Evolutionary conservation across 257 asterid genomes (phyloP).

Genomic region (Ilex asprella): DNA sequence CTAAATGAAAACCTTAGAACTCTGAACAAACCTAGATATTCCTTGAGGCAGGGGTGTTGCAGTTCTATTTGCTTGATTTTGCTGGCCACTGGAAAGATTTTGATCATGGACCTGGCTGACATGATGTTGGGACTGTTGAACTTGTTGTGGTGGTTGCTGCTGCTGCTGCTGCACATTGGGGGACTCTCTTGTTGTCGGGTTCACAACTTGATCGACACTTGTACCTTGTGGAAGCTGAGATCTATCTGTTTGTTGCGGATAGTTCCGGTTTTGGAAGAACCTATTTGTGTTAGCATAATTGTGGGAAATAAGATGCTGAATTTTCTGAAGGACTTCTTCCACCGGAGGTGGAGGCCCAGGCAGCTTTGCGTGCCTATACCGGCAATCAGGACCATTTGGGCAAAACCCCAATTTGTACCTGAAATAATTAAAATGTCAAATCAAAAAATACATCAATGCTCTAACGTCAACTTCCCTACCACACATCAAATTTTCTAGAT

Average conservation of each 20-base stretch:
- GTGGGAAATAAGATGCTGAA: constrained; percentile 66
- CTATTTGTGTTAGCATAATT: constrained; percentile 58
- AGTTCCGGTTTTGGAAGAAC: constrained; percentile 62
- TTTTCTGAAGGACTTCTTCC: constrained; percentile 89
- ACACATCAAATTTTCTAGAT: not conserved
- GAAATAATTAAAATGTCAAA: constrained; percentile 16
- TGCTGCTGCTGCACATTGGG: constrained; percentile 40
- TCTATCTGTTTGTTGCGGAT: constrained; percentile 53
- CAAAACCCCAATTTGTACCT: constrained; percentile 98
- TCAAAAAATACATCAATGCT: constrained; percentile 14
- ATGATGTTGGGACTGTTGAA: constrained; percentile 51
- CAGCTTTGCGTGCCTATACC: constrained; percentile 91
- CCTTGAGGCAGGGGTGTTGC: constrained; percentile 92
- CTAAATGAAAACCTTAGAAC: constrained; percentile 76
- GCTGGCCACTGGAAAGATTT: constrained; percentile 51
- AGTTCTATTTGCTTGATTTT: constrained; percentile 55
- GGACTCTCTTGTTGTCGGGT: constrained; percentile 32
- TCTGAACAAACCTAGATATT: constrained; percentile 96
- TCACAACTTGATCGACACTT: constrained; percentile 41
- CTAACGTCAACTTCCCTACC: too few species aligned
- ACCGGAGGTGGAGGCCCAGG: constrained; percentile 98
- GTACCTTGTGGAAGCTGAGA: constrained; percentile 47
- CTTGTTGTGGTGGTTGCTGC: constrained; percentile 32
- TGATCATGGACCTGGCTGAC: constrained; percentile 47
- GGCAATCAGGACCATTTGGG: constrained; percentile 96